These are phyloP conservation scores for Diophrys sp. DNA, from an alignment of 73 alveolate genomes.

Conservation along the genomic window DNA sequence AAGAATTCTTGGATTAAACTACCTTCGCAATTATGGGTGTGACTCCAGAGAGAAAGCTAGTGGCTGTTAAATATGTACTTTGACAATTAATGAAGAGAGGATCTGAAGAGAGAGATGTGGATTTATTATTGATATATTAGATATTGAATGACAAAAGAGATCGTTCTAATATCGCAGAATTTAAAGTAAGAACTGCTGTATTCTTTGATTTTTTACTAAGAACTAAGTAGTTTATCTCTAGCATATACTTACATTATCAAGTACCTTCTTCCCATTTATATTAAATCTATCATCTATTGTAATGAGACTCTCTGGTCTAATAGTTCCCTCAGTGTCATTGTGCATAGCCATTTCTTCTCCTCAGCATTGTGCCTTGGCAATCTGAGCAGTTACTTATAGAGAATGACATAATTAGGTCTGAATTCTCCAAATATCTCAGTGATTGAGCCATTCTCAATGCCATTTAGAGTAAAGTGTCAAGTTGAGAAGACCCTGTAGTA, in stretches of 20 bases:
- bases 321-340: constrained; percentile 97
- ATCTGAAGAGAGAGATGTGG: too few species aligned
- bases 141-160: too few species aligned
- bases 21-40: too few species aligned
- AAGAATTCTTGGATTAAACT: too few species aligned
- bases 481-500: constrained; percentile 86
- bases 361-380: constrained; percentile 89
- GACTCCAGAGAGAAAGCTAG: too few species aligned
- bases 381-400: constrained; percentile 89
- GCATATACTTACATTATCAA: constrained; percentile 98
- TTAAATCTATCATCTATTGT: constrained; percentile 94
- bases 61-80: too few species aligned
- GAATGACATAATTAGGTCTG: constrained; percentile 94
- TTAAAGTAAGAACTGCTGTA: too few species aligned
- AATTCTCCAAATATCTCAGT: constrained; percentile 98
- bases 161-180: too few species aligned
- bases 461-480: constrained; percentile 91
- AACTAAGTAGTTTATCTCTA: too few species aligned
- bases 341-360: constrained; percentile 94
- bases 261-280: constrained; percentile 88
- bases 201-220: too few species aligned
- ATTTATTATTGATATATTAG: too few species aligned
- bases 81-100: too few species aligned
- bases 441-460: constrained; percentile 93
- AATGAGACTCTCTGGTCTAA: constrained; percentile 93